These are phyloP conservation scores for Ophiostoma perfectum DNA, from an alignment of 2,329 filamentous ascomycete species.

Conservation along the genomic window DNA sequence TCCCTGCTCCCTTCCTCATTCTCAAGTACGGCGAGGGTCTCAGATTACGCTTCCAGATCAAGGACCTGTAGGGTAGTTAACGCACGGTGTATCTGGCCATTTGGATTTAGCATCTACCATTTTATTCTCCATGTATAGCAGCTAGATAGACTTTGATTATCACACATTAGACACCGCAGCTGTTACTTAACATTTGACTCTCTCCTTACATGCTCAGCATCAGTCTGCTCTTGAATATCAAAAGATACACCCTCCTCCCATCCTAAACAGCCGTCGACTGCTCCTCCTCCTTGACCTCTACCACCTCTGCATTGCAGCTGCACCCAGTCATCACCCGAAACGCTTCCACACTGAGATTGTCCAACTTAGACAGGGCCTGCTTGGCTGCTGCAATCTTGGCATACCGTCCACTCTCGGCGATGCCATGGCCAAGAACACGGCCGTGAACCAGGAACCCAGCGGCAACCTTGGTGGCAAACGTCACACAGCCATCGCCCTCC, in stretches of 20 bases:
- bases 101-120: no score
- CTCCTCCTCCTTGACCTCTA: constrained; percentile 11
- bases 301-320: constrained; percentile 44
- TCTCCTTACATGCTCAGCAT: no score
- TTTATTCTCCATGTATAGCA: no score
- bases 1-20: not conserved
- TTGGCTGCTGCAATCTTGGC: constrained; percentile 66
- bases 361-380: constrained; percentile 47
- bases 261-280: constrained; percentile 14
- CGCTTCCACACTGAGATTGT: constrained; percentile 44
- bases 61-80: no score
- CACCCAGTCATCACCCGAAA: constrained; percentile 60
- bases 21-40: not conserved
- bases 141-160: no score
- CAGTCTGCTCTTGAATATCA: no score
- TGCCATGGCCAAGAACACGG: constrained; percentile 56
- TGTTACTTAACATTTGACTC: no score
- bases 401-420: constrained; percentile 61
- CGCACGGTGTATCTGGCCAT: not conserved
- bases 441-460: constrained; percentile 74
- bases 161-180: no score
- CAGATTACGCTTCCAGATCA: no score
- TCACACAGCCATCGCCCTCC: constrained; percentile 31
- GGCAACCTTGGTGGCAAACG: constrained; percentile 44
- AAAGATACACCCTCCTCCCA: not conserved